phyloP scores from a whole-genome alignment of 2,329 filamentous ascomycete species.

The Neopestalotiopsis sp. region DNA sequence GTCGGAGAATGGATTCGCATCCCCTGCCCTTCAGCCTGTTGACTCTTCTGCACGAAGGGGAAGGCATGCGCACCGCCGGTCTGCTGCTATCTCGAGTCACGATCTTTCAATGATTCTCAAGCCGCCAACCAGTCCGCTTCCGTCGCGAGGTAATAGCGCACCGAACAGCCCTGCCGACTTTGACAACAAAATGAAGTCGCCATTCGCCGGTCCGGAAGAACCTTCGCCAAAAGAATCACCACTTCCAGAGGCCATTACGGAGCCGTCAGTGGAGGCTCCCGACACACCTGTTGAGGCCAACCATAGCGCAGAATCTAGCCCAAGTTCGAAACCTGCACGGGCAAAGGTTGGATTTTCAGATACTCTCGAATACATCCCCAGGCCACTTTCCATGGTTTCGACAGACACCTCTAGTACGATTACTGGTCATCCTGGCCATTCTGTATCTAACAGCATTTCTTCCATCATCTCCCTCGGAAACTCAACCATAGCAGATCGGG shows the following conservation, averaged over 20 bases:
- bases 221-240: slow-evolving; percentile 20
- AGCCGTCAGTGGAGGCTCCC: background rate
- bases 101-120: slow-evolving; percentile 76
- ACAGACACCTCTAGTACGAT: slow-evolving; percentile 82
- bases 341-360: slow-evolving; percentile 84
- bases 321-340: slow-evolving; percentile 43
- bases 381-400: slow-evolving; percentile 82
- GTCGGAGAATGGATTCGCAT: slow-evolving; percentile 60
- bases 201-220: slow-evolving; percentile 25
- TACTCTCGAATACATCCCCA: slow-evolving; percentile 80
- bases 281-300: background rate
- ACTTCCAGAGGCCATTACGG: background rate
- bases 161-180: slow-evolving; percentile 64
- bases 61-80: slow-evolving; percentile 77
- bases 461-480: slow-evolving; percentile 71
- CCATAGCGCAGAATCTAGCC: background rate
- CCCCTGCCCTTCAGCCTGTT: slow-evolving; percentile 59
- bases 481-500: slow-evolving; percentile 45
- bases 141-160: slow-evolving; percentile 65
- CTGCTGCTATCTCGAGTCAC: slow-evolving; percentile 81
- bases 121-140: slow-evolving; percentile 58
- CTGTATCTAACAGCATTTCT: slow-evolving; percentile 78
- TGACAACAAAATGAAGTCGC: slow-evolving; percentile 36
- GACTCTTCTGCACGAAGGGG: slow-evolving; percentile 61
- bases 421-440: slow-evolving; percentile 73